Evolutionary conservation across 2,329 filamentous ascomycete species (phyloP).

Genomic region (Diplodia seriata): DNA sequence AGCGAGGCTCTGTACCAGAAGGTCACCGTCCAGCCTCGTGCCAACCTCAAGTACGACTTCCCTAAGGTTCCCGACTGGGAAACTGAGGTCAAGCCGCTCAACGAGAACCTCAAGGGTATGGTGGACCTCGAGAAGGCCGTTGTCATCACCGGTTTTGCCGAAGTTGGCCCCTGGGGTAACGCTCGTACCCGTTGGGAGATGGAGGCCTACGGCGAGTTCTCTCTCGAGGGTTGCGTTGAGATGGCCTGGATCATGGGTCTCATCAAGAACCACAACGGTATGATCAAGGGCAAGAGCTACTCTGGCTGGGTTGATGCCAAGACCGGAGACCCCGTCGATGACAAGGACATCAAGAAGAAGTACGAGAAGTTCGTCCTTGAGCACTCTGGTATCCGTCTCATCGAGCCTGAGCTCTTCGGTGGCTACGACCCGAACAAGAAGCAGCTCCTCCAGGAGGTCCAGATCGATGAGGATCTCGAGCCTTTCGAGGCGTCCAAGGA

Average conservation of each 20-base stretch:
- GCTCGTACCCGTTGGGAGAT: constrained; percentile 98
- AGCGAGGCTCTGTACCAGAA: constrained; percentile 95
- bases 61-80: constrained; percentile 91
- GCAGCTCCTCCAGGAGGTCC: constrained; percentile 95
- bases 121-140: constrained; percentile 98
- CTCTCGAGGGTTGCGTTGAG: constrained; percentile 95
- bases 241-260: constrained; percentile 99
- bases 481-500: constrained; percentile 98
- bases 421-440: constrained; percentile 99
- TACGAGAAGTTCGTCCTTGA: constrained; percentile 97
- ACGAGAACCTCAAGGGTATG: constrained; percentile 91
- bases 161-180: constrained; percentile 98
- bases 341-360: constrained; percentile 96
- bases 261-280: constrained; percentile 97
- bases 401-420: constrained; percentile 95
- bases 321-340: constrained; percentile 91
- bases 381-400: constrained; percentile 95
- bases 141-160: constrained; percentile 94
- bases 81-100: constrained; percentile 85
- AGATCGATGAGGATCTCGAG: constrained; percentile 95
- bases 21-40: constrained; percentile 88
- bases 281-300: constrained; percentile 94
- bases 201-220: constrained; percentile 96
- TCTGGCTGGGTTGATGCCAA: constrained; percentile 97
- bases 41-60: constrained; percentile 98